Conservation (phyloP, 2,329 filamentous ascomycete species). For the Botrytis porri region DNA sequence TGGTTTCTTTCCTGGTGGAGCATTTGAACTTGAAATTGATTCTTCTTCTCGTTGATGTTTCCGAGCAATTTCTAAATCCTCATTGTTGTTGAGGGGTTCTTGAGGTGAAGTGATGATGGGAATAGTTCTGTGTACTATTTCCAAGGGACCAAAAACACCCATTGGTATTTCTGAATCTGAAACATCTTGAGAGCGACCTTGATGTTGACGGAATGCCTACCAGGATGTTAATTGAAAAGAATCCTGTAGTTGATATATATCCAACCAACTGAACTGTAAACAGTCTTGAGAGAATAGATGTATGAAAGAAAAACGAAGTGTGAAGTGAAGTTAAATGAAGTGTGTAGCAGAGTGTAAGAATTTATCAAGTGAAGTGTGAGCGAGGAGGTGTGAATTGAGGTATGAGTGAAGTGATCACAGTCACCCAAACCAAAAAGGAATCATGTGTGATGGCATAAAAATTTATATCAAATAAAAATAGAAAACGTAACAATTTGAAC, state of each 20-base stretch:
- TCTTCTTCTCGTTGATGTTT: conserved; percentile 37
- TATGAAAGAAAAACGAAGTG: background rate
- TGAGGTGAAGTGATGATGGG: background rate
- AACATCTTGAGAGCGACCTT: conserved; percentile 5
- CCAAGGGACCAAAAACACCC: conserved; percentile 37
- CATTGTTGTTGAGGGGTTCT: conserved; percentile 22
- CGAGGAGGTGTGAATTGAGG: background rate
- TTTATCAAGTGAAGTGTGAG: background rate
- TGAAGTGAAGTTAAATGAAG: background rate
- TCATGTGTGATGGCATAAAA: background rate
- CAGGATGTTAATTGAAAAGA: background rate
- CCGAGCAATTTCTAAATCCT: conserved; percentile 35
- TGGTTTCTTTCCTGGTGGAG: conserved; percentile 55
- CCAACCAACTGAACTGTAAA: background rate
- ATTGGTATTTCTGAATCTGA: background rate
- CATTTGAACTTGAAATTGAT: conserved; percentile 46
- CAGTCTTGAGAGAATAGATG: background rate
- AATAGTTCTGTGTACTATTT: conserved; percentile 2
- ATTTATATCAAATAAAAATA: background rate
- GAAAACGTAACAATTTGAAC: conserved; percentile 4
- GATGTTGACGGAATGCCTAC: conserved; percentile 12
- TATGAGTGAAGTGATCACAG: background rate
- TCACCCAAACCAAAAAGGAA: background rate
- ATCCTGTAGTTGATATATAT: too few relatives aligned
- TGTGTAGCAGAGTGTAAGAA: background rate